Conservation (phyloP, 164 flowering plant species). For the Chimonanthus salicifolius region DNA sequence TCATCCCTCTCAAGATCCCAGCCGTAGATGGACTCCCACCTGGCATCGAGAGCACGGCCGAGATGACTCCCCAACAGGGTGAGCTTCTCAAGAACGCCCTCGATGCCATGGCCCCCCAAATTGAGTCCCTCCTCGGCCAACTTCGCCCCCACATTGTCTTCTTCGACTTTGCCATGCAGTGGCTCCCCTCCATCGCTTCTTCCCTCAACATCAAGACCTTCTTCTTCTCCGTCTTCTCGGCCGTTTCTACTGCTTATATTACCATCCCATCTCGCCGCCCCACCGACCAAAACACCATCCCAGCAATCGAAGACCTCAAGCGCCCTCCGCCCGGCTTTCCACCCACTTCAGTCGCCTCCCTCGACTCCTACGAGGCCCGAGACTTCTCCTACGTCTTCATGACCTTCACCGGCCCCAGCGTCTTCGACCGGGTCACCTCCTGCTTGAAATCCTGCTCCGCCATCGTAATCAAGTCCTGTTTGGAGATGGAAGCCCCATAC, state of each 20-base stretch:
- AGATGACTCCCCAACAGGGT: slow-evolving; percentile 4
- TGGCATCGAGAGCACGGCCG: slow-evolving; percentile 14
- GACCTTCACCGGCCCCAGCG: slow-evolving; percentile 7
- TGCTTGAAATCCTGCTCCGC: not conserved
- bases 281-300: not conserved
- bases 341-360: not conserved
- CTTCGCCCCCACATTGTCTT: slow-evolving; percentile 28
- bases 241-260: slow-evolving; percentile 12
- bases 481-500: slow-evolving; percentile 15
- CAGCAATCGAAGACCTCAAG: slow-evolving; percentile 22
- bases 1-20: slow-evolving; percentile 11
- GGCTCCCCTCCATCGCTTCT: slow-evolving; percentile 23
- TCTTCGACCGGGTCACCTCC: slow-evolving; percentile 3
- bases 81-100: slow-evolving; percentile 31
- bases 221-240: slow-evolving; percentile 19
- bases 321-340: slow-evolving; percentile 23
- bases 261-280: slow-evolving; percentile 13
- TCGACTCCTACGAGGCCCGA: slow-evolving; percentile 17
- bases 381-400: slow-evolving; percentile 17
- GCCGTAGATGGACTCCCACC: slow-evolving; percentile 22
- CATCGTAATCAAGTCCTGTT: slow-evolving; percentile 10
- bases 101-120: slow-evolving; percentile 24
- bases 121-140: slow-evolving; percentile 15
- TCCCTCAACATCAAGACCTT: slow-evolving; percentile 23
- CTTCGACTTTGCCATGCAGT: slow-evolving; percentile 25